A percentile compares a stretch with the other conserved stretches of the same genome.
These are phyloP conservation scores for Fusarium sp. DNA, from an alignment of 2,329 filamentous ascomycete genomes.

Conservation along the genomic window DNA sequence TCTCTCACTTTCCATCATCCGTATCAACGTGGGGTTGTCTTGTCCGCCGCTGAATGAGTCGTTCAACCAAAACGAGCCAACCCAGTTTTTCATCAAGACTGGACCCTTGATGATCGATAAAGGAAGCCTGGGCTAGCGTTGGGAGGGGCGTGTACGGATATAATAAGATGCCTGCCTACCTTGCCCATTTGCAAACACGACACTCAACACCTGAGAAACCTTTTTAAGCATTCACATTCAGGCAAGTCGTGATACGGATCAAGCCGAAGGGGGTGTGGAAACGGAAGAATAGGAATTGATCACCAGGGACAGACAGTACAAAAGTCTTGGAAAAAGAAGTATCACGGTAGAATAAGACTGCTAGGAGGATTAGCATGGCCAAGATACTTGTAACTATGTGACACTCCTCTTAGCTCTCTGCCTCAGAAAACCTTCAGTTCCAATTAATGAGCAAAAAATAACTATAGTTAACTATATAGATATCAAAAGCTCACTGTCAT, in stretches of 20 bases:
- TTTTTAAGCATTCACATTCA: background rate
- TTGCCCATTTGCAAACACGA: background rate
- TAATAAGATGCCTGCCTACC: background rate
- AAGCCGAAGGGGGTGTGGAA: slow-evolving; percentile 16
- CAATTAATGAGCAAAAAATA: background rate
- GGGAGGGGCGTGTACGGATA: slow-evolving; percentile 4
- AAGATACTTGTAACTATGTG: slow-evolving; percentile 2
- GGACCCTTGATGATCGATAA: slow-evolving; percentile 12
- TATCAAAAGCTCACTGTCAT: background rate
- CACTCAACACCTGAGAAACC: background rate
- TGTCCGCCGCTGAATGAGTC: background rate
- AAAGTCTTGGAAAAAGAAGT: background rate
- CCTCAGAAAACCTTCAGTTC: background rate
- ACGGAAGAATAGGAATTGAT: background rate
- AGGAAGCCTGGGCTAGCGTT: slow-evolving; percentile 5
- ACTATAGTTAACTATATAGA: background rate
- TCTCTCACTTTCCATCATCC: slow-evolving; percentile 24
- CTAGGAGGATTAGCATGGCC: background rate
- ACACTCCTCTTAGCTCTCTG: background rate
- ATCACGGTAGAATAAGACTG: background rate
- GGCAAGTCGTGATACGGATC: slow-evolving; percentile 22
- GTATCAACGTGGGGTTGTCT: slow-evolving; percentile 23
- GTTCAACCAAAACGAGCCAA: background rate
- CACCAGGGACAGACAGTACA: background rate
- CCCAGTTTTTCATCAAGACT: slow-evolving; percentile 14